Percentiles rank a stretch among this genome's conserved stretches.
Conservation (phyloP, 2,329 filamentous ascomycete genomes). For the Cladosporium sp. region DNA sequence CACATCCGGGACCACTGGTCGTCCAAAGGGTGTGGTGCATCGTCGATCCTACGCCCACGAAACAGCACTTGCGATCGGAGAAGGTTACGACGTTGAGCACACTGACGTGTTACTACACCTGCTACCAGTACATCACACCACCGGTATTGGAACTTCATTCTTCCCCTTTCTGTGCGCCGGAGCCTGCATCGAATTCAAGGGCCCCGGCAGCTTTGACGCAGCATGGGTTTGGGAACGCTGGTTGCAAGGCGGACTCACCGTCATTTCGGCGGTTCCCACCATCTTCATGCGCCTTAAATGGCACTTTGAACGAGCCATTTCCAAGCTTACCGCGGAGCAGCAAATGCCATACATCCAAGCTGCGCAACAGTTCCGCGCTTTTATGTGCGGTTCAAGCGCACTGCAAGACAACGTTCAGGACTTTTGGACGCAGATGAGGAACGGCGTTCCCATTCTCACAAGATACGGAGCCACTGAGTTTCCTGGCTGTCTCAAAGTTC, state of each 20-base stretch:
- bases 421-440: constrained; percentile 38
- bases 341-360: constrained; percentile 35
- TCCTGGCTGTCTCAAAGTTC: constrained; percentile 40
- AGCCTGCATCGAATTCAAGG: constrained; percentile 40
- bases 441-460: constrained; percentile 38
- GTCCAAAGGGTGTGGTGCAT: constrained; percentile 41
- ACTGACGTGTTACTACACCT: constrained; percentile 42
- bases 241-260: constrained; percentile 34
- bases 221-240: constrained; percentile 39
- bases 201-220: constrained; percentile 35
- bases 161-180: constrained; percentile 38
- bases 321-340: constrained; percentile 19
- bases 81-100: background rate
- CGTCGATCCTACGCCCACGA: constrained; percentile 38
- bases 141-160: constrained; percentile 42
- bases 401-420: constrained; percentile 37
- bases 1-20: constrained; percentile 40
- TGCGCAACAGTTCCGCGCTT: constrained; percentile 33
- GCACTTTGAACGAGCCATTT: constrained; percentile 31
- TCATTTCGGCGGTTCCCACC: constrained; percentile 45
- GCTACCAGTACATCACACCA: constrained; percentile 43
- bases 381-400: constrained; percentile 39
- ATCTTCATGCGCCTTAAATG: constrained; percentile 42
- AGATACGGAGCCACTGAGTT: constrained; percentile 45
- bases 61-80: constrained; percentile 28